A percentile compares a stretch with the other conserved stretches of the same genome.
Evolutionary conservation across 495 filamentous ascomycete species (phyloP).

Genomic region (Xylaria scruposa): DNA sequence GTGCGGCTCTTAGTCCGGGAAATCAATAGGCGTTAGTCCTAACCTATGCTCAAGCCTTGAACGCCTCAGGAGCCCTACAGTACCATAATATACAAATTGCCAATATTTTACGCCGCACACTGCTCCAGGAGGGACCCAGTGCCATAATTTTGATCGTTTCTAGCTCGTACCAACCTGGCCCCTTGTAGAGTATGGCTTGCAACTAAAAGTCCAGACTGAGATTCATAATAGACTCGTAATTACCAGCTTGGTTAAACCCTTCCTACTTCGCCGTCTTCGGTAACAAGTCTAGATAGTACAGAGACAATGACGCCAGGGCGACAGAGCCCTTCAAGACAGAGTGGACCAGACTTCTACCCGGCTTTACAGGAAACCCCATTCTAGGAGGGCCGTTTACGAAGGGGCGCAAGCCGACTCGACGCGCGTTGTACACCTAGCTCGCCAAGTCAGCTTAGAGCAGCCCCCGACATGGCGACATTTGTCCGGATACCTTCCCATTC

Average conservation of each 20-base stretch:
- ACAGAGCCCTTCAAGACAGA: slow-evolving; percentile 14
- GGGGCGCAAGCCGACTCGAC: slow-evolving; percentile 22
- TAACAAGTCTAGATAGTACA: slow-evolving; percentile 9
- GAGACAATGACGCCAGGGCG: slow-evolving; percentile 4
- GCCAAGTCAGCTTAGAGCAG: slow-evolving; percentile 24
- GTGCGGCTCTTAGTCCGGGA: slow-evolving; percentile 9
- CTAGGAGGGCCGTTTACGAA: slow-evolving; percentile 12
- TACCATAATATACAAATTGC: slow-evolving; percentile 3
- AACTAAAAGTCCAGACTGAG: background rate
- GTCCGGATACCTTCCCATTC: slow-evolving; percentile 27
- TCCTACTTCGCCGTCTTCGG: slow-evolving; percentile 20
- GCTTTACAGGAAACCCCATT: slow-evolving; percentile 17
- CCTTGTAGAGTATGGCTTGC: background rate
- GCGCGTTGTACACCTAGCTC: slow-evolving; percentile 21
- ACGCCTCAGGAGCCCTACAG: slow-evolving; percentile 2
- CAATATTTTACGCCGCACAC: background rate
- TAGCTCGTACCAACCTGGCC: background rate
- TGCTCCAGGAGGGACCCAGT: slow-evolving; percentile 15
- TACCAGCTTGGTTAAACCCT: slow-evolving; percentile 8
- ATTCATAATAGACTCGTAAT: background rate
- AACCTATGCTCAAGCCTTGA: background rate
- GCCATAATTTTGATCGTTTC: slow-evolving; percentile 18
- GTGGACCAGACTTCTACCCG: slow-evolving; percentile 17
- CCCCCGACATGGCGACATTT: slow-evolving; percentile 23
- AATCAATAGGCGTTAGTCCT: background rate